phyloP scores from a whole-genome alignment of 345 rosid genomes.

The Hypericum androsaemum region DNA sequence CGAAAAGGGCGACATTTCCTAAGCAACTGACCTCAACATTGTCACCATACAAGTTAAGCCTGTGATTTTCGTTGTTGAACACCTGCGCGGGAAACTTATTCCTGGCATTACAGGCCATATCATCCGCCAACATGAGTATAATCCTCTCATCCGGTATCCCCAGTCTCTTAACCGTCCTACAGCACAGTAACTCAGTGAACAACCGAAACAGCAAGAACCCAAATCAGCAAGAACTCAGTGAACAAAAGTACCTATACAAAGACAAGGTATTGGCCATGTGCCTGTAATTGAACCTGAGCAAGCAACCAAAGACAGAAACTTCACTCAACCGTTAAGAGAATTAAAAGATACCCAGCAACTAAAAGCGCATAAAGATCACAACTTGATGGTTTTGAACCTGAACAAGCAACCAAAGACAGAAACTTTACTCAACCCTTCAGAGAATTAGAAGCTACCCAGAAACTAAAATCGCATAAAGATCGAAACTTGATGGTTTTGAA shows the following conservation, averaged over 20 bases:
- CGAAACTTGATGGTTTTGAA: constrained; percentile 95
- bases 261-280: constrained; percentile 97
- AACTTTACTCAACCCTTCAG: no score
- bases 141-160: constrained; percentile 98
- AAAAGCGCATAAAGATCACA: constrained; percentile 75
- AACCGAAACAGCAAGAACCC: not conserved
- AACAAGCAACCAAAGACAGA: constrained; percentile 5
- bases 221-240: no score
- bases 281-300: constrained; percentile 86
- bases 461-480: constrained; percentile 49
- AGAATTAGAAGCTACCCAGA: no score
- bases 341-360: no score
- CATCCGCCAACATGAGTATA: constrained; percentile 94
- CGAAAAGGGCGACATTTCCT: no score
- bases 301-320: not conserved
- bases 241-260: constrained; percentile 52
- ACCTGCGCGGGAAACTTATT: constrained; percentile 95
- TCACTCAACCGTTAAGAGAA: no score
- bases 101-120: constrained; percentile 96
- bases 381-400: constrained; percentile 96
- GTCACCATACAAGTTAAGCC: constrained; percentile 93
- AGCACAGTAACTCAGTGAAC: constrained; percentile 12
- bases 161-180: constrained; percentile 87
- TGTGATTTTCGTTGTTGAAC: constrained; percentile 90
- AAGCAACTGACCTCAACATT: constrained; percentile 69